Conservation (phyloP, 2,329 filamentous ascomycete species). For the Trichoderma polysporum region DNA sequence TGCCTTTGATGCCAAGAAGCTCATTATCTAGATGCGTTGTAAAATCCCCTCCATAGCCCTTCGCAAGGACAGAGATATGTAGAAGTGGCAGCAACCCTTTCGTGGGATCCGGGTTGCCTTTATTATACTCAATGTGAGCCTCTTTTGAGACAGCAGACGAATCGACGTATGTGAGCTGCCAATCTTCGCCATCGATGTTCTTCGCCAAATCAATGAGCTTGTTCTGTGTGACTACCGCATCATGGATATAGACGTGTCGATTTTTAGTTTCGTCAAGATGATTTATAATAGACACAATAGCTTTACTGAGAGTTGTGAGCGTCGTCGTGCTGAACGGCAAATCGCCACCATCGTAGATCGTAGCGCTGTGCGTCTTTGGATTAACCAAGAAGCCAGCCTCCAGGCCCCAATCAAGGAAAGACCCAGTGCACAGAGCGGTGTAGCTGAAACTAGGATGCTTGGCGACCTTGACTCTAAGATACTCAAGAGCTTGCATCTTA, state of each 20-base stretch:
- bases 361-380: not conserved
- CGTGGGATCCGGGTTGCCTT: not conserved
- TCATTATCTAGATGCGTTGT: not conserved
- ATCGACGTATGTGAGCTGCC: not conserved
- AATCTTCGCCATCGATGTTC: not conserved
- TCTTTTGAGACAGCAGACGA: not conserved
- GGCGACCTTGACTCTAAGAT: not conserved
- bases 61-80: not conserved
- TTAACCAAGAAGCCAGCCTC: not conserved
- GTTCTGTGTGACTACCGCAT: not conserved
- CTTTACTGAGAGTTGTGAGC: not conserved
- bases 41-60: constrained; percentile 5
- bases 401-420: not conserved
- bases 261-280: not conserved
- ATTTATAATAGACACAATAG: not conserved
- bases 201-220: not conserved
- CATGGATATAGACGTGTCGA: constrained; percentile 1
- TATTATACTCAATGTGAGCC: not conserved
- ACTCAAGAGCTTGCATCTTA: not conserved
- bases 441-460: not conserved
- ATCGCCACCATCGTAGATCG: not conserved
- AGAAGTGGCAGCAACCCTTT: not conserved
- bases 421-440: not conserved
- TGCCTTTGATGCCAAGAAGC: not conserved
- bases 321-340: not conserved